These are phyloP conservation scores for Hyphopichia wangnamkhiaoensis DNA, from an alignment of 1,139 yeast genomes.

Conservation along the genomic window DNA sequence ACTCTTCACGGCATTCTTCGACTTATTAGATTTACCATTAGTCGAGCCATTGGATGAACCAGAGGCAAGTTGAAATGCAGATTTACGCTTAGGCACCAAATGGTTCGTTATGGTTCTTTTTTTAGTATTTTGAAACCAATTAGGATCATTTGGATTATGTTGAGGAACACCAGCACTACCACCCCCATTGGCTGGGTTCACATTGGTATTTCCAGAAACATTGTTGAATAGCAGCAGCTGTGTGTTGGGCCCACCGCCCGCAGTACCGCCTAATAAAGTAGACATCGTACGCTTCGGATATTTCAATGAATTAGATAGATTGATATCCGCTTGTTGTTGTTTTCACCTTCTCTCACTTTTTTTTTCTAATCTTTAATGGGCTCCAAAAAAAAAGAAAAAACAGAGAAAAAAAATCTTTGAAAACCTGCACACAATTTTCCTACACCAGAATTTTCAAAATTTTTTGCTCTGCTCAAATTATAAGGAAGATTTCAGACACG, in stretches of 20 bases:
- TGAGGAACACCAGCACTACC: neutral
- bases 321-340: neutral
- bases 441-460: neutral
- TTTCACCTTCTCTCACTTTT: neutral
- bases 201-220: neutral
- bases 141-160: conserved; percentile 1
- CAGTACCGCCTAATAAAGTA: neutral
- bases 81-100: conserved; percentile 44
- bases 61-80: conserved; percentile 37
- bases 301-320: too few species aligned
- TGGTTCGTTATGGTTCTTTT: conserved; percentile 63
- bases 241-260: neutral
- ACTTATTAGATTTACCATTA: conserved; percentile 6
- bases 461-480: conserved; percentile 1
- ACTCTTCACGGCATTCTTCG: conserved; percentile 9
- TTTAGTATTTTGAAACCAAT: conserved; percentile 57
- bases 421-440: neutral
- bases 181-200: neutral
- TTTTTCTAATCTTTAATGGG: neutral
- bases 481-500: neutral
- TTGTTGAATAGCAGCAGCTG: neutral
- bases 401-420: too few species aligned
- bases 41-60: neutral
- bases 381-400: too few species aligned
- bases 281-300: too few species aligned